Evolutionary conservation across 305 asterid species (phyloP).

Genomic region (Fraxinus floribunda): DNA sequence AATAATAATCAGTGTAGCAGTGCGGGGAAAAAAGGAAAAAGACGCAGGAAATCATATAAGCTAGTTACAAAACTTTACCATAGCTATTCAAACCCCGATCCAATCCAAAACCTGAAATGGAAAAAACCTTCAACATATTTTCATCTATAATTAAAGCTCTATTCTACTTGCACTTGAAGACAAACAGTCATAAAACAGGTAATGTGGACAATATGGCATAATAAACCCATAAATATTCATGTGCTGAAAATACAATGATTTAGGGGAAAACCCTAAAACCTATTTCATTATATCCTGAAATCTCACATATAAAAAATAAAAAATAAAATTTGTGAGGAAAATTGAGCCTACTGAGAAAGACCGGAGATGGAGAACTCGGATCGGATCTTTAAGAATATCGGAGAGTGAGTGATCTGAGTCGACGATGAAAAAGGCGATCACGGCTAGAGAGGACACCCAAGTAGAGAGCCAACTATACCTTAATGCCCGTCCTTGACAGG

Average conservation of each 20-base stretch:
- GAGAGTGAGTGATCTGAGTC: background rate
- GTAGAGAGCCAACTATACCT: too few species aligned
- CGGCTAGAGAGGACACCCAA: too few species aligned
- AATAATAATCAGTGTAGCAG: conserved; percentile 6
- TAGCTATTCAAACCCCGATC: conserved; percentile 9
- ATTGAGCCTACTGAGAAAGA: background rate
- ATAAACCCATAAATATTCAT: background rate
- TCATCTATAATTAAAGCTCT: conserved; percentile 26
- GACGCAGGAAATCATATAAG: background rate
- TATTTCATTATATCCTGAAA: background rate
- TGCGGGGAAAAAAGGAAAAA: background rate
- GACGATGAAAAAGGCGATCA: background rate
- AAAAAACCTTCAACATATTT: conserved; percentile 25
- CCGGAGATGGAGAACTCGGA: background rate
- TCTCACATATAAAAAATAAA: background rate
- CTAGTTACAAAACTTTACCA: conserved; percentile 36
- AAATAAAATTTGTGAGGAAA: conserved; percentile 19
- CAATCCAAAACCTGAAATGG: conserved; percentile 25
- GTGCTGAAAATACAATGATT: conserved; percentile 24
- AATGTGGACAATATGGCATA: background rate
- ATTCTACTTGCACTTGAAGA: conserved; percentile 17
- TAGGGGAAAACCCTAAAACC: conserved; percentile 32
- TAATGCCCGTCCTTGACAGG: too few species aligned
- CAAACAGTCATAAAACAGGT: conserved; percentile 17
- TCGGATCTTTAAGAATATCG: background rate